These are phyloP conservation scores for Candida sanyaensis DNA, from an alignment of 1,139 yeast species.

Conservation along the genomic window DNA sequence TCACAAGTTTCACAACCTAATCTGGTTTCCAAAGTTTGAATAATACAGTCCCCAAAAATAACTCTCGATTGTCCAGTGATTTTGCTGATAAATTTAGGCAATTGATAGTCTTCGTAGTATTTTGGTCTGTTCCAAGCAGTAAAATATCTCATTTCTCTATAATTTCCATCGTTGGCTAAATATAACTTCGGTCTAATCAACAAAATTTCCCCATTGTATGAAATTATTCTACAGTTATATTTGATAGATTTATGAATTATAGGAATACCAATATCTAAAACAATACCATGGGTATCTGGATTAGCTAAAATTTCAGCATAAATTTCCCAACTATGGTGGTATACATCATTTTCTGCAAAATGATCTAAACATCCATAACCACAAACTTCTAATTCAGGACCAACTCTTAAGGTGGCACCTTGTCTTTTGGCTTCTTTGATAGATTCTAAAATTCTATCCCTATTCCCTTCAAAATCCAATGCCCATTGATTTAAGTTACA, in stretches of 20 bases:
- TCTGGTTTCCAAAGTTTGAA: slow-evolving; percentile 80
- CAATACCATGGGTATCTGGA: slow-evolving; percentile 68
- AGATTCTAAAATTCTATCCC: slow-evolving; percentile 84
- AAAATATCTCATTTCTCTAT: slow-evolving; percentile 95
- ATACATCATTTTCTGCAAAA: slow-evolving; percentile 86
- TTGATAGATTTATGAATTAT: slow-evolving; percentile 82
- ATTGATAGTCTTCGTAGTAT: slow-evolving; percentile 65
- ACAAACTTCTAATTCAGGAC: slow-evolving; percentile 93
- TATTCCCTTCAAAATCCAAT: slow-evolving; percentile 93
- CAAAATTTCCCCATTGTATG: slow-evolving; percentile 75
- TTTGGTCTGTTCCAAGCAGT: slow-evolving; percentile 90
- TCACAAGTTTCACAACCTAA: slow-evolving; percentile 98
- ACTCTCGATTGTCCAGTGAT: slow-evolving; percentile 68
- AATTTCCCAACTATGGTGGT: slow-evolving; percentile 93
- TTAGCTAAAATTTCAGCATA: slow-evolving; percentile 72
- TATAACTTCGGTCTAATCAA: slow-evolving; percentile 89
- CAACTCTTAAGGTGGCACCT: slow-evolving; percentile 86
- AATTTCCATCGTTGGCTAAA: slow-evolving; percentile 96
- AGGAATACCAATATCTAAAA: slow-evolving; percentile 95
- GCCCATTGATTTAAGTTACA: slow-evolving; percentile 97
- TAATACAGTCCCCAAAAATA: slow-evolving; percentile 86
- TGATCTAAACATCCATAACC: slow-evolving; percentile 98
- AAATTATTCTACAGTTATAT: slow-evolving; percentile 86
- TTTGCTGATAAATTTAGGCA: slow-evolving; percentile 68
- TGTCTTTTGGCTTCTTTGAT: slow-evolving; percentile 71